A percentile compares a stretch with the other conserved stretches of the same genome.
Conservation (phyloP, 306 rosid genomes). For the Calophaca sinica region DNA sequence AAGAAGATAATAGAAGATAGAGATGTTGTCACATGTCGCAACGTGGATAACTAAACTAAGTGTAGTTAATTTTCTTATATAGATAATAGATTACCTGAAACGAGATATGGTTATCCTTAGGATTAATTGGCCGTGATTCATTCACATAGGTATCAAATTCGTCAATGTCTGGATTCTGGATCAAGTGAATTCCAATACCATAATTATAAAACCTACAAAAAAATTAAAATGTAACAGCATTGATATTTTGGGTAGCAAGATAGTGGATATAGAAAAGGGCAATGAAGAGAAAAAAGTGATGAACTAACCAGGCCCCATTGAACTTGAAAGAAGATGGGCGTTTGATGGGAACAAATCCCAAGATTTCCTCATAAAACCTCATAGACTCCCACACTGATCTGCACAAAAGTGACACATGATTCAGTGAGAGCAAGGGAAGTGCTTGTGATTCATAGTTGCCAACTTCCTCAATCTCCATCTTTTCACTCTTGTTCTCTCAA, state of each 20-base stretch:
- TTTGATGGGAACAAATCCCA: constrained; percentile 84
- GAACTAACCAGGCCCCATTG: constrained; percentile 78
- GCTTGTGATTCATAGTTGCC: constrained; percentile 62
- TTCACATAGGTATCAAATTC: constrained; percentile 51
- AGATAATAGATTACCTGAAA: constrained; percentile 56
- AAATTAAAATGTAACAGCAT: background rate
- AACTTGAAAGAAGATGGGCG: constrained; percentile 87
- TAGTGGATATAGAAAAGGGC: background rate
- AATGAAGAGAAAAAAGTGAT: background rate
- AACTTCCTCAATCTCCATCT: constrained; percentile 76
- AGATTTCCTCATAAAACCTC: constrained; percentile 72
- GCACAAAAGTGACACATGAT: constrained; percentile 74
- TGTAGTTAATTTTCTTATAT: no score
- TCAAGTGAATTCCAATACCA: constrained; percentile 88
- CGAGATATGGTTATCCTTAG: constrained; percentile 85
- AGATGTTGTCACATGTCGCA: no score
- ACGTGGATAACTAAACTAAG: no score
- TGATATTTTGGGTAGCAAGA: constrained; percentile 5
- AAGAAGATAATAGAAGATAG: no score
- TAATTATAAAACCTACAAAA: constrained; percentile 72
- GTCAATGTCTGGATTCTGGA: constrained; percentile 69
- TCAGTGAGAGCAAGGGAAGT: constrained; percentile 76
- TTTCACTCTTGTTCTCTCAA: constrained; percentile 23
- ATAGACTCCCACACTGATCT: constrained; percentile 75
- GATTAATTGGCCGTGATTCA: constrained; percentile 66